Conservation (phyloP, 176 grass and related monocot genomes). For the Cymbopogon citratus region DNA sequence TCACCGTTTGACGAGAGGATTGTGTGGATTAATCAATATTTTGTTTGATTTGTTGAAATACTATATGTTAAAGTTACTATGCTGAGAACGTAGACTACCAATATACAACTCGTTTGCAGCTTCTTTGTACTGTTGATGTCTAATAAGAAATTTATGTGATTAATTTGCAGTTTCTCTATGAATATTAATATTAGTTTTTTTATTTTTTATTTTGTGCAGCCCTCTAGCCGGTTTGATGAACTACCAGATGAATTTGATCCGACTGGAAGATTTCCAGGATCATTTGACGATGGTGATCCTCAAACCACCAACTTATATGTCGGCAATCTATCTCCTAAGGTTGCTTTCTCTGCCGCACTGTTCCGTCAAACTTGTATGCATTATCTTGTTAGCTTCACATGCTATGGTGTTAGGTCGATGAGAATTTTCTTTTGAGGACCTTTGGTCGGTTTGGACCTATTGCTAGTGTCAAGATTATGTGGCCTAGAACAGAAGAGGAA, state of each 20-base stretch:
- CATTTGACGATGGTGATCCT: conserved; percentile 96
- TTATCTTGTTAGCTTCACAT: conserved; percentile 21
- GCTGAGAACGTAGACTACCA: too few relatives aligned
- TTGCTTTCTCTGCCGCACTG: conserved; percentile 21
- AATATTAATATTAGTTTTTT: background rate
- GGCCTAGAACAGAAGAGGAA: conserved; percentile 99
- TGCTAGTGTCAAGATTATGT: conserved; percentile 99
- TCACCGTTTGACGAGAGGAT: too few relatives aligned
- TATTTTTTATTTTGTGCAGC: conserved; percentile 39
- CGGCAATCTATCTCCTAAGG: conserved; percentile 93
- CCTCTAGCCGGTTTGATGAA: conserved; percentile 87
- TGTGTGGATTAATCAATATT: background rate
- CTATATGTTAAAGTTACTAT: background rate
- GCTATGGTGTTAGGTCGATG: conserved; percentile 69
- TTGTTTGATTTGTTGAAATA: conserved; percentile 21
- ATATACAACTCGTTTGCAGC: background rate
- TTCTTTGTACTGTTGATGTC: background rate
- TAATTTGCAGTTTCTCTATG: conserved; percentile 10
- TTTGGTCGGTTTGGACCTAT: conserved; percentile 99
- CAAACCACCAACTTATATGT: conserved; percentile 99
- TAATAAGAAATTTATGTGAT: conserved; percentile 8
- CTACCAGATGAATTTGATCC: conserved; percentile 87
- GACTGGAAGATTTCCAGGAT: conserved; percentile 70
- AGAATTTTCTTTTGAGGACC: conserved; percentile 96
- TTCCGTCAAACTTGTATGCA: conserved; percentile 6